A percentile compares a stretch with the other conserved stretches of the same genome.
Evolutionary conservation across 2,329 filamentous ascomycete genomes (phyloP).

Genomic region (Berkeleyomyces basicola): DNA sequence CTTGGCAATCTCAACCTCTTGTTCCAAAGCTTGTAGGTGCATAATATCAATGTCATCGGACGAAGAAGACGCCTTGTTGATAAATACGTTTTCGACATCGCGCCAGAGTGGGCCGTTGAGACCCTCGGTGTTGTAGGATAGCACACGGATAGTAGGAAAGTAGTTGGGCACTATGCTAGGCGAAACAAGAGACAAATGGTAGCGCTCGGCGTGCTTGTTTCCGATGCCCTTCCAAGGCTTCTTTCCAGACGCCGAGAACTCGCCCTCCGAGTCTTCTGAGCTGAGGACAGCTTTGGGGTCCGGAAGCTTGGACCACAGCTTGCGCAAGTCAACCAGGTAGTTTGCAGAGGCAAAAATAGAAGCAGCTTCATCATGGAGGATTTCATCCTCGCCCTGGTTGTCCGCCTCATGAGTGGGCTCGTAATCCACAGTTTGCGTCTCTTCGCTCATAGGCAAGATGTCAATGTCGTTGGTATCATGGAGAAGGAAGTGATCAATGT

Average conservation of each 20-base stretch:
- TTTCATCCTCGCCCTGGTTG: slow-evolving; percentile 18
- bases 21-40: slow-evolving; percentile 7
- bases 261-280: slow-evolving; percentile 10
- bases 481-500: slow-evolving; percentile 90
- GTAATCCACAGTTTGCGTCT: slow-evolving; percentile 22
- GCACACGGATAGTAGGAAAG: slow-evolving; percentile 75
- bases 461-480: slow-evolving; percentile 70
- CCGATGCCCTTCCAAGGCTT: slow-evolving; percentile 46
- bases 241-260: slow-evolving; percentile 26
- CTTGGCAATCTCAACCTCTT: slow-evolving; percentile 17
- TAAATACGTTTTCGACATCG: neutral
- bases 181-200: slow-evolving; percentile 61
- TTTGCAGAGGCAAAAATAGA: slow-evolving; percentile 31
- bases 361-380: slow-evolving; percentile 20
- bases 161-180: slow-evolving; percentile 88
- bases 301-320: slow-evolving; percentile 63
- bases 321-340: slow-evolving; percentile 64
- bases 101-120: slow-evolving; percentile 40
- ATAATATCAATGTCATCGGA: slow-evolving; percentile 20
- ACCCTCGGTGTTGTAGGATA: slow-evolving; percentile 82
- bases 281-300: slow-evolving; percentile 23
- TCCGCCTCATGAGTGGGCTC: slow-evolving; percentile 50
- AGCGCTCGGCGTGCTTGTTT: slow-evolving; percentile 70
- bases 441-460: slow-evolving; percentile 22
- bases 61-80: neutral